Base-by-base conservation (phyloP, 345 rosid species). In the Luvunga scandens region DNA sequence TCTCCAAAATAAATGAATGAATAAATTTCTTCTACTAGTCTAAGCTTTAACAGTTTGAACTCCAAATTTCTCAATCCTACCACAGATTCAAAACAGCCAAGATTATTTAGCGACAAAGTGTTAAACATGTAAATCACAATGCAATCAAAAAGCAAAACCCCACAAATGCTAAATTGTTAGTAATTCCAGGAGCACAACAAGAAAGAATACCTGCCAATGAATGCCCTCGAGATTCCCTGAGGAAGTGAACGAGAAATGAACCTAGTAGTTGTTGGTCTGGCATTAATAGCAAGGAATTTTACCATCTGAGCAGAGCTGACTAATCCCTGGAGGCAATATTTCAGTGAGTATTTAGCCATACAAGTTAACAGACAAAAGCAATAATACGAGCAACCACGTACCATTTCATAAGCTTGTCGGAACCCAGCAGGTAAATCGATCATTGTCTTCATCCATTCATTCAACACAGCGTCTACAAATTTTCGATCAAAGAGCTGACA, bases 371-470 rank as follows among this genome's bases (percentile, higher is more conserved):
- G 25, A 76, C 38, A 65, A 59, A 57, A 66, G 62, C 28, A 76
- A 78, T 62, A 14, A 62, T 25, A 28, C 68, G 57, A 60, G 72
- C 76, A 39, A 63, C 24, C 72, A 53, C 38, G 16, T 21, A 94
- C 99, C 99, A 96, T 96, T 85, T 96, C 98, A 83, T 89, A 94
- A 31, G 99, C 98, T 90, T 94, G 99, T 62, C 97, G 95, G 66
- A 96, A 87, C 9, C 99, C 99, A 48, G 98, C 95, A 84, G 99
- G 99, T 82, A 96, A 82, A 85, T 96, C 98, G 90, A 90, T 85
- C 93, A 94, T 87, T 8, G 99, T 91, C 81, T 90, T 94, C 68
- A 94, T 97, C 99, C 99, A 96, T 82, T 96, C 99, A 42, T 91
- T 94, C 85, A 96, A 76, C 34, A 96, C 97, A 55, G 99, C 97